Evolutionary conservation across 192 early-diverging fungal genomes (phyloP).

Genomic region (Rhizoclosmatium sp.): DNA sequence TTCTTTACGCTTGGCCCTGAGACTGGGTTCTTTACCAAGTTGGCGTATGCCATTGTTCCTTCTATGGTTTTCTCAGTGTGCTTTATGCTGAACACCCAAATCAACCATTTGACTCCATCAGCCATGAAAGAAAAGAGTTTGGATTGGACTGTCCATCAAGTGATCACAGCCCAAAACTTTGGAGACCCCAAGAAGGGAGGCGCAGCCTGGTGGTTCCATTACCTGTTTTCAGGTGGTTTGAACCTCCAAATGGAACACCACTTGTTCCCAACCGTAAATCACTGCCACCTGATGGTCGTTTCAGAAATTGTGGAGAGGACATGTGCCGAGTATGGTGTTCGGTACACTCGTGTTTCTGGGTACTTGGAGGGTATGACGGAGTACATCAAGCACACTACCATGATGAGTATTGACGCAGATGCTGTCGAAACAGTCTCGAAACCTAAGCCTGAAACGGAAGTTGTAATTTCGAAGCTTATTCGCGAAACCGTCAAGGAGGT

Average conservation of each 20-base stretch:
- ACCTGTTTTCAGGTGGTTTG: conserved; percentile 72
- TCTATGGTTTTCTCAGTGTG: conserved; percentile 6
- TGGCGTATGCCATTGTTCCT: conserved; percentile 13
- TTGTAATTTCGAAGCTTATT: too few species aligned
- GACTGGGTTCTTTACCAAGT: background rate
- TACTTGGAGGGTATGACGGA: conserved; percentile 21
- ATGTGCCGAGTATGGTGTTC: conserved; percentile 13
- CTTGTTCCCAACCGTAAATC: conserved; percentile 67
- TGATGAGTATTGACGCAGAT: background rate
- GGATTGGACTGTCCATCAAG: conserved; percentile 31
- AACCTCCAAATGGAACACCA: conserved; percentile 91
- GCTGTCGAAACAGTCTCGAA: too few species aligned
- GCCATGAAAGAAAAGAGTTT: background rate
- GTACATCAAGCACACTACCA: conserved; percentile 11
- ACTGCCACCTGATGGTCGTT: conserved; percentile 24
- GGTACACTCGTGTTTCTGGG: conserved; percentile 16
- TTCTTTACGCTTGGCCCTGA: background rate
- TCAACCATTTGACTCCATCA: conserved; percentile 33
- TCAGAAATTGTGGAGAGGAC: background rate
- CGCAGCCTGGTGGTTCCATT: conserved; percentile 30
- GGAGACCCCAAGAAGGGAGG: background rate
- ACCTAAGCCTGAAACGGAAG: too few species aligned
- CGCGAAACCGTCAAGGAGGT: too few species aligned
- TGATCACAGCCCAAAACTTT: conserved; percentile 38
- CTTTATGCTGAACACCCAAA: conserved; percentile 36